Percentiles rank a stretch among this genome's conserved stretches.
Conservation (phyloP, 2,329 filamentous ascomycete genomes). For the Cercospora zeina region DNA sequence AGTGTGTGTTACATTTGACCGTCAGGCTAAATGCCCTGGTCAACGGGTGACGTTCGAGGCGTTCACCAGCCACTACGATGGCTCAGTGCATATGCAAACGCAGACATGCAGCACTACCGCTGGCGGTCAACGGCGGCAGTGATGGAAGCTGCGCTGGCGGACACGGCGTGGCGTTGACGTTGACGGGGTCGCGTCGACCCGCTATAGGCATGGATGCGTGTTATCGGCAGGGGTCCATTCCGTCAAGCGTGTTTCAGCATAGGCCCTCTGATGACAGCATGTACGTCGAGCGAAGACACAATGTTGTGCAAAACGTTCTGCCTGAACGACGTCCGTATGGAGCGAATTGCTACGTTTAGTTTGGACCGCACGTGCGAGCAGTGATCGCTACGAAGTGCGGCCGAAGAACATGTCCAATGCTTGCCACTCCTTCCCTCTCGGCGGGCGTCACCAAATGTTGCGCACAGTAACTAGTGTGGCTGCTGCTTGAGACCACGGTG, state of each 20-base stretch:
- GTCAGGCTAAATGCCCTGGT: constrained; percentile 8
- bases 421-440: constrained; percentile 7
- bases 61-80: constrained; percentile 9
- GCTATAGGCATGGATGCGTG: constrained; percentile 21
- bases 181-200: constrained; percentile 18
- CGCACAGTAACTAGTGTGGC: not conserved
- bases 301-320: constrained; percentile 18
- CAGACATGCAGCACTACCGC: constrained; percentile 4
- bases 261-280: constrained; percentile 21
- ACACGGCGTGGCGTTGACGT: constrained; percentile 26
- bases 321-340: constrained; percentile 14
- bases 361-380: constrained; percentile 4
- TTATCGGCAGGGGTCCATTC: constrained; percentile 20
- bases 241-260: constrained; percentile 26
- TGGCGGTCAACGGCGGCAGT: constrained; percentile 6
- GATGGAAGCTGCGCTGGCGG: constrained; percentile 22
- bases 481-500: no score
- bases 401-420: constrained; percentile 12
- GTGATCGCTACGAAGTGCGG: constrained; percentile 13
- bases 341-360: constrained; percentile 6
- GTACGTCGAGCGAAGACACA: constrained; percentile 22
- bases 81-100: not conserved
- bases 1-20: constrained; percentile 14
- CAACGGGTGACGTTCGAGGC: constrained; percentile 5
- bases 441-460: not conserved